Evolutionary conservation across 2,329 filamentous ascomycete genomes (phyloP), one percentile per base, ranked within the genome.

Genomic region (Beauveria pseudobassiana): DNA sequence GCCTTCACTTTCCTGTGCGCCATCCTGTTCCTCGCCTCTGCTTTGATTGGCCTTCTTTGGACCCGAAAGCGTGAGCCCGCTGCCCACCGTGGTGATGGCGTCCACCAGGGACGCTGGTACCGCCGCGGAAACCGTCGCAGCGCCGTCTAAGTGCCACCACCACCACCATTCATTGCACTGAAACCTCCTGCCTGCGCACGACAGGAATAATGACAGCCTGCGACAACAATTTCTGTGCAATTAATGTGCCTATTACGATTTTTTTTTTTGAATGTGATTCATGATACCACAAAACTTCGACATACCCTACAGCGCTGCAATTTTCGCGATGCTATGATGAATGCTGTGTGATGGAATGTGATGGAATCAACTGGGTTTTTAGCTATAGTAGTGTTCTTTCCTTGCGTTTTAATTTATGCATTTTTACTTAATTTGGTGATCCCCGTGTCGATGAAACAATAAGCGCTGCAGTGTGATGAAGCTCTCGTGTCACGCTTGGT

Each of bases 1-100:
- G 88, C 88, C 5, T 91, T 92, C 69, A 77, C 80, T 54, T 92
- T 92, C 75, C 74, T 91, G 60, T 87, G 86, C 2, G 87, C 87
- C 61, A 80, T 89, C 66, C 78, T 86, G 69, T 92, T 88, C 88
- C 80, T 91, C 46, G 82, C 78, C 14, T 88, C 85, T 52, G 81
- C 80, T 18, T 68, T 88, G 22, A 69, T 90, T 49, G 83, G 80
- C 51, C 70, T 83, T 67, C 77, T 82, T 70, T 84, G 81, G 81
- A 76, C 81, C 22, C 78, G 75, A 63, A 75, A 75, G 64, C 73
- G 69, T 34, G 72, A 74, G 64, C 65, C 65, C 28, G 76, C 72
- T 62, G 75, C 74, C 26, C 67, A 71, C 42, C 64, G 66, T 16
- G 70, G 70, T 53, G 72, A 72, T 24, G 56, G 40, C 43, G 63